phyloP scores from a whole-genome alignment of 192 early-diverging fungal species.

The Piromyces sp. region DNA sequence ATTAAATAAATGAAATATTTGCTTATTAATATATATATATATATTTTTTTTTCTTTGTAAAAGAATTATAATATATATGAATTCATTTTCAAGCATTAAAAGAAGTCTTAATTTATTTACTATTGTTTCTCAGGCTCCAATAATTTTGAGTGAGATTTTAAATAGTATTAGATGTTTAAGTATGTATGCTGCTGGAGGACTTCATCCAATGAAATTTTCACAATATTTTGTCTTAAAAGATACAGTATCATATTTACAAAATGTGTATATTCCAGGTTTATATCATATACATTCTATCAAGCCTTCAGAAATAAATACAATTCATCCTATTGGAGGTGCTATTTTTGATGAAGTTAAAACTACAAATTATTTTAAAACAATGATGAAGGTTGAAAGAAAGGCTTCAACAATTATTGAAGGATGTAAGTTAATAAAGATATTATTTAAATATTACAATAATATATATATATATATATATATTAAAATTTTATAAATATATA shows the following conservation, averaged over 20 bases:
- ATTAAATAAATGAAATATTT: no score
- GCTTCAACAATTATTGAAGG: neutral
- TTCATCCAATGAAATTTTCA: neutral
- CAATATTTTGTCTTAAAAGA: neutral
- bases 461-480: no score
- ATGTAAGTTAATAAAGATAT: neutral
- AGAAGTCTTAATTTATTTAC: neutral
- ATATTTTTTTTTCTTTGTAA: neutral
- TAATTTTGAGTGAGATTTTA: neutral
- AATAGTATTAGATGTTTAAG: neutral
- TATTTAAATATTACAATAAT: no score
- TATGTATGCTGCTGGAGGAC: neutral
- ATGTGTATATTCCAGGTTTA: neutral
- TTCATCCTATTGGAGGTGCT: neutral
- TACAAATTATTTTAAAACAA: neutral
- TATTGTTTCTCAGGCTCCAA: neutral
- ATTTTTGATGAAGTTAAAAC: neutral
- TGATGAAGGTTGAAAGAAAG: neutral
- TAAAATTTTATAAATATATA: no score
- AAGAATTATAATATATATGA: neutral
- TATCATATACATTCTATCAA: neutral
- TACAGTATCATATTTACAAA: neutral
- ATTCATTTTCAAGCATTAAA: neutral
- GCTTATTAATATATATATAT: no score
- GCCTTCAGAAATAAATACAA: neutral